These are phyloP conservation scores for Nemania sp. DNA, from an alignment of 2,329 filamentous ascomycete species.

Conservation along the genomic window DNA sequence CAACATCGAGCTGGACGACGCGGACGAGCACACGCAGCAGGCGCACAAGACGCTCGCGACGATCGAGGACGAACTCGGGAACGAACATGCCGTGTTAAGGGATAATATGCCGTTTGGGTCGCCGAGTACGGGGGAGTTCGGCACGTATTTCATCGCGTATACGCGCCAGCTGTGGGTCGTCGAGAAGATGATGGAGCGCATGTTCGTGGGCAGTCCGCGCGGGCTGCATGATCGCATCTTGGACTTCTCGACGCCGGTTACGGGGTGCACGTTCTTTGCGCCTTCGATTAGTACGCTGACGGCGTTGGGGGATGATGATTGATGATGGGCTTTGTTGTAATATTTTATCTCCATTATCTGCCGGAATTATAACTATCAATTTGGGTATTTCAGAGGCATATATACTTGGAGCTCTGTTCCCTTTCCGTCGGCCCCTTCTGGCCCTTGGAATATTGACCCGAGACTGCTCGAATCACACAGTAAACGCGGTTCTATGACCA, in stretches of 20 bases:
- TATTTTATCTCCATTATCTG: background rate
- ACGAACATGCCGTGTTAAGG: conserved; percentile 56
- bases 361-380: no score
- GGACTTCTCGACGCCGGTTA: conserved; percentile 57
- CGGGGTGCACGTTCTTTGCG: conserved; percentile 58
- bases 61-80: conserved; percentile 53
- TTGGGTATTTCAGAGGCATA: no score
- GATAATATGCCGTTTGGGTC: conserved; percentile 66
- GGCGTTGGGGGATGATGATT: conserved; percentile 13
- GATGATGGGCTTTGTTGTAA: background rate
- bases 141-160: conserved; percentile 63
- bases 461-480: no score
- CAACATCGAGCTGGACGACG: conserved; percentile 60
- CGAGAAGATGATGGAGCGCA: conserved; percentile 60
- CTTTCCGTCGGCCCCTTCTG: no score
- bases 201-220: conserved; percentile 58
- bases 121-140: conserved; percentile 53
- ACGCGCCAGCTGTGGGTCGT: conserved; percentile 57
- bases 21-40: conserved; percentile 47
- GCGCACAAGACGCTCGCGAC: conserved; percentile 60
- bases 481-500: no score
- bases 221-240: conserved; percentile 59
- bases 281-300: conserved; percentile 40
- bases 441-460: no score
- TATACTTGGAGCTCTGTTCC: no score